phyloP scores from a whole-genome alignment of 768 basidiomycete genomes.

The Xerocomellus dryophilus region DNA sequence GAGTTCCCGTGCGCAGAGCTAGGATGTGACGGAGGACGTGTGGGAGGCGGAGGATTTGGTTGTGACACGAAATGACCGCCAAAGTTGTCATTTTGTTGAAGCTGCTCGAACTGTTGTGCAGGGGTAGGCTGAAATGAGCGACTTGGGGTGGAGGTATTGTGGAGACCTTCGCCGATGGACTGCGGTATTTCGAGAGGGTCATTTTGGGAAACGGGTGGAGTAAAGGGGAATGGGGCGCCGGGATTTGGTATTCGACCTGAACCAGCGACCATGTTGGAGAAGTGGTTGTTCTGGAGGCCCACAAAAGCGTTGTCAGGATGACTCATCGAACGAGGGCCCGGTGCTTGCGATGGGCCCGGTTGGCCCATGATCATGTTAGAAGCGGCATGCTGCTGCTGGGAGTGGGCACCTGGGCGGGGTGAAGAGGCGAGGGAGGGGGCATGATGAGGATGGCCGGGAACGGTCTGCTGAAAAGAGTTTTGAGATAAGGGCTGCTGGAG shows the following conservation, averaged over 20 bases:
- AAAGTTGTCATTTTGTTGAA: conserved; percentile 42
- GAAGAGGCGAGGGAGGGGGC: conserved; percentile 30
- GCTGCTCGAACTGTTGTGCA: conserved; percentile 61
- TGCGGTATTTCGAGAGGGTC: conserved; percentile 45
- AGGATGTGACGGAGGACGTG: conserved; percentile 46
- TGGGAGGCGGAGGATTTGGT: conserved; percentile 38
- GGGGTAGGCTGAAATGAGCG: conserved; percentile 56
- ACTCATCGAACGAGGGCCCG: conserved; percentile 38
- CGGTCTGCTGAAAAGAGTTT: conserved; percentile 28
- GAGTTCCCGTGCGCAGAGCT: conserved; percentile 29
- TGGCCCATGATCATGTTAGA: conserved; percentile 32
- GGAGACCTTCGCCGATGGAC: conserved; percentile 39
- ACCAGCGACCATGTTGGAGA: conserved; percentile 32
- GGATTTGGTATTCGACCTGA: conserved; percentile 35
- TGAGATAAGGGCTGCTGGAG: conserved; percentile 32
- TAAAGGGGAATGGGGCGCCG: conserved; percentile 41
- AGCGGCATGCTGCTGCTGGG: conserved; percentile 29
- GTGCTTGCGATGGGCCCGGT: conserved; percentile 29
- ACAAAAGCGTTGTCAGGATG: conserved; percentile 48
- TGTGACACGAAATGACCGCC: conserved; percentile 35
- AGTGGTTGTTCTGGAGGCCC: conserved; percentile 38
- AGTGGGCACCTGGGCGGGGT: conserved; percentile 28
- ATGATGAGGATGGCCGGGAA: conserved; percentile 30
- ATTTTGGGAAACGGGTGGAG: conserved; percentile 49
- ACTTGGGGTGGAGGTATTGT: conserved; percentile 35